Evolutionary conservation across 306 rosid species (phyloP).

Genomic region (Arachis hypogaea): DNA sequence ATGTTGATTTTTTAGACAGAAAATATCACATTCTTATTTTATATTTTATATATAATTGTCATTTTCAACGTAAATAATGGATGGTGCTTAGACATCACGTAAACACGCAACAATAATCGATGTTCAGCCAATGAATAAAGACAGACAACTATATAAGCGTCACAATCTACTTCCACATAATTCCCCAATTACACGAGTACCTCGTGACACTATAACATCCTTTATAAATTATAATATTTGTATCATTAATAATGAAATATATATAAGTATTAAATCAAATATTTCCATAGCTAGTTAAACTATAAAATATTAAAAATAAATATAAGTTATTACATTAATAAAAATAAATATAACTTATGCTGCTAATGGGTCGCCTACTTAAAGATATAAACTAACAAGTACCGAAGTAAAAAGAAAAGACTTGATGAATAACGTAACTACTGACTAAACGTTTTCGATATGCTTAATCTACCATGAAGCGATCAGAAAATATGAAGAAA

Average conservation of each 20-base stretch:
- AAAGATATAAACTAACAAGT: slow-evolving; percentile 29
- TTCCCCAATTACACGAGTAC: background rate
- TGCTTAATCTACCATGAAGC: slow-evolving; percentile 22
- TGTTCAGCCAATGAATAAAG: background rate
- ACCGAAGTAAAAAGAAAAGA: background rate
- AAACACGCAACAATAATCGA: background rate
- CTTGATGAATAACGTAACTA: slow-evolving; percentile 5
- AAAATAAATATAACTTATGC: too few species aligned
- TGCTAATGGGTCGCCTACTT: background rate
- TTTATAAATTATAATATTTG: too few species aligned
- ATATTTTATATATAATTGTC: too few species aligned
- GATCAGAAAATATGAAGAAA: slow-evolving; percentile 25
- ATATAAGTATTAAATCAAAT: too few species aligned
- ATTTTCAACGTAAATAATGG: background rate
- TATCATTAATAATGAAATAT: too few species aligned
- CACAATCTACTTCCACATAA: background rate
- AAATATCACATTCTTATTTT: too few species aligned
- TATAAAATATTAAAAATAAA: too few species aligned
- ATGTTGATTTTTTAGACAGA: background rate
- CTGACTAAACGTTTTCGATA: slow-evolving; percentile 35
- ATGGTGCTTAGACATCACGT: background rate
- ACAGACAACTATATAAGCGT: background rate
- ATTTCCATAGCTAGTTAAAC: too few species aligned
- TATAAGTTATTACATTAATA: too few species aligned
- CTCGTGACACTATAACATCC: background rate